Evolutionary conservation across 1,139 yeast genomes (phyloP).

Genomic region (Debaryomycetaceae sp.): DNA sequence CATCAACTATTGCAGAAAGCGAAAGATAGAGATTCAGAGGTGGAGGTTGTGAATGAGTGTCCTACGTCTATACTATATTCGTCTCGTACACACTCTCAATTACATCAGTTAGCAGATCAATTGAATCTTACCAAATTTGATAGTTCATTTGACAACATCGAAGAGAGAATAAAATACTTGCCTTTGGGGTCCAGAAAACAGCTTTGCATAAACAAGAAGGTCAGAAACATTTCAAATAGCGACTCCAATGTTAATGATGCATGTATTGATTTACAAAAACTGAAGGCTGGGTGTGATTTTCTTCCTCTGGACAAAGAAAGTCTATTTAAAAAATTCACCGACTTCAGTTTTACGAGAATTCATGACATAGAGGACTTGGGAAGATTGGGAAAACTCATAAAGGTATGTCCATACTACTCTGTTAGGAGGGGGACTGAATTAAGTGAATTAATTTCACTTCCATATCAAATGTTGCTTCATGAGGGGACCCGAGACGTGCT

Average conservation of each 20-base stretch:
- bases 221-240: conserved; percentile 47
- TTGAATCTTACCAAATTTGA: conserved; percentile 61
- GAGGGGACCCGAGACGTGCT: conserved; percentile 59
- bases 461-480: conserved; percentile 77
- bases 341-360: conserved; percentile 55
- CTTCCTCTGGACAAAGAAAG: conserved; percentile 36
- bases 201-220: conserved; percentile 69
- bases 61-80: conserved; percentile 57
- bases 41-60: conserved; percentile 25
- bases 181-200: conserved; percentile 85
- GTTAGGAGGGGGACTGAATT: conserved; percentile 52
- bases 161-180: conserved; percentile 50
- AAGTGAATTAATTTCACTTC: conserved; percentile 77
- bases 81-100: conserved; percentile 90
- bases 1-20: conserved; percentile 36
- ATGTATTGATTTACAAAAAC: conserved; percentile 68
- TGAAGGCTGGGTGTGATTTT: conserved; percentile 46
- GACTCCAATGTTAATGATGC: conserved; percentile 72
- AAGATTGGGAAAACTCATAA: conserved; percentile 51
- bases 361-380: conserved; percentile 84
- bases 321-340: conserved; percentile 49
- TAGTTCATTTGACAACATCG: conserved; percentile 47
- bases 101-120: conserved; percentile 78
- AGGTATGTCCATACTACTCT: conserved; percentile 82
- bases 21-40: conserved; percentile 18